Evolutionary conservation across 225 moss, liverwort and hornwort genomes (phyloP).

Genomic region (Polytrichum commune): DNA sequence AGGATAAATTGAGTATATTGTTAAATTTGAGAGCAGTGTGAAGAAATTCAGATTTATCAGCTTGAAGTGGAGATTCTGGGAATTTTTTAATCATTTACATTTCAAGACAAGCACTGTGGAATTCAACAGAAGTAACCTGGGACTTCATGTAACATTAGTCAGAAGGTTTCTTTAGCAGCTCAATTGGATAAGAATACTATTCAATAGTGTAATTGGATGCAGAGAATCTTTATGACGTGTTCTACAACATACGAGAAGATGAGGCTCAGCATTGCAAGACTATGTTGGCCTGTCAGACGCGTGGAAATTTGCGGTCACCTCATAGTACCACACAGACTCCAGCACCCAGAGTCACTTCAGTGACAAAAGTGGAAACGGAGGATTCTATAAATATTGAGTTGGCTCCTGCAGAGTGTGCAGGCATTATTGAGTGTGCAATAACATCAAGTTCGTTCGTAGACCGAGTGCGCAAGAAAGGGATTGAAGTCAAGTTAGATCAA

Average conservation of each 20-base stretch:
- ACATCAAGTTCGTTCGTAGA: slow-evolving; percentile 77
- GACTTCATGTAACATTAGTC: no score
- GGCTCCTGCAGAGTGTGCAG: slow-evolving; percentile 72
- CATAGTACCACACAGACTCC: slow-evolving; percentile 46
- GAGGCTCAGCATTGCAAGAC: slow-evolving; percentile 94
- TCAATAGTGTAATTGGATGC: slow-evolving; percentile 7
- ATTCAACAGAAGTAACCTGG: no score
- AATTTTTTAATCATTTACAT: no score
- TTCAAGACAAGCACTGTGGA: no score
- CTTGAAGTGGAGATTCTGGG: no score
- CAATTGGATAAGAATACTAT: neutral
- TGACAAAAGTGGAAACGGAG: slow-evolving; percentile 25
- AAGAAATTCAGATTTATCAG: no score
- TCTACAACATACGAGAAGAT: slow-evolving; percentile 86
- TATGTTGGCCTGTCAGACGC: slow-evolving; percentile 82
- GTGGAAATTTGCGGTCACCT: slow-evolving; percentile 67
- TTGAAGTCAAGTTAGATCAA: slow-evolving; percentile 29
- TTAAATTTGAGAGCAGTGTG: no score
- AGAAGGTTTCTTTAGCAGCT: no score
- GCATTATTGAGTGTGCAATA: slow-evolving; percentile 77
- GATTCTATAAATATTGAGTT: slow-evolving; percentile 18
- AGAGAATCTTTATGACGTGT: slow-evolving; percentile 88
- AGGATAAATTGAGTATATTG: no score
- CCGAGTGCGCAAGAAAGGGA: slow-evolving; percentile 44
- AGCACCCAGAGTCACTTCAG: slow-evolving; percentile 3